Base-by-base conservation (phyloP, 1,284 basidiomycete species). In the Leccinum ponderosum region DNA sequence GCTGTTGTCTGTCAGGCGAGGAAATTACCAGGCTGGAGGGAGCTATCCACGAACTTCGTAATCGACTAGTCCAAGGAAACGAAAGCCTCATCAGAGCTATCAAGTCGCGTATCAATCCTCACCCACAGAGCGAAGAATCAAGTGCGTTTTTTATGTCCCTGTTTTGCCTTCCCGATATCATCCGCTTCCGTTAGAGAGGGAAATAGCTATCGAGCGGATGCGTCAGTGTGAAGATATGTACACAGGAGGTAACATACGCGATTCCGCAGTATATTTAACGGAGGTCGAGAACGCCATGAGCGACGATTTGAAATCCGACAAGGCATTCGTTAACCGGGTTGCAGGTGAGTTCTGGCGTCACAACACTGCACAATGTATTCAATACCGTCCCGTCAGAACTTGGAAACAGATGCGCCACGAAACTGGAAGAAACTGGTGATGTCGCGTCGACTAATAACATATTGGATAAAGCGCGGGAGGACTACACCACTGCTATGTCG, bases 181-280 rank as follows among this genome's bases (percentile, higher is more conserved):
- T 29, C 29, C 29, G 29, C 8, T 25, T 25, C 25, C 29, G 29
- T 29, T 29, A 29, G 29, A 29, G 29, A 29, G 29, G 29, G 27
- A 0, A 27, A 7, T 27, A 27, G 27, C 27, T 44, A 20, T 20
- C 2, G 50, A 53, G 9, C 50, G 11, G 17, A 53, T 42, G 25
- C 57, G 44, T 44, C 12, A 52, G 14, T 60, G 57, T 8, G 50
- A 60, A 47, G 4, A 20, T 3, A 2, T 60, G 37, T 60, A 29
- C 6, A 12, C 7, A 1, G 2, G 44, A 3, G 57, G 31, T 6
- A 29, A 8, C 39, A 29, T 47, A 35, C 25, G 3, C 2, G 50
- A 48, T 22, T 39, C 51, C 22, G 58, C 58, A 17, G 2, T 17
- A 20, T 33, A 1, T 33, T 3, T 52, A 11, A 29, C 25, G 25